A percentile compares a stretch with the other conserved stretches of the same genome.
phyloP scores from a whole-genome alignment of 306 rosid genomes.

The Carpinus fangiana region DNA sequence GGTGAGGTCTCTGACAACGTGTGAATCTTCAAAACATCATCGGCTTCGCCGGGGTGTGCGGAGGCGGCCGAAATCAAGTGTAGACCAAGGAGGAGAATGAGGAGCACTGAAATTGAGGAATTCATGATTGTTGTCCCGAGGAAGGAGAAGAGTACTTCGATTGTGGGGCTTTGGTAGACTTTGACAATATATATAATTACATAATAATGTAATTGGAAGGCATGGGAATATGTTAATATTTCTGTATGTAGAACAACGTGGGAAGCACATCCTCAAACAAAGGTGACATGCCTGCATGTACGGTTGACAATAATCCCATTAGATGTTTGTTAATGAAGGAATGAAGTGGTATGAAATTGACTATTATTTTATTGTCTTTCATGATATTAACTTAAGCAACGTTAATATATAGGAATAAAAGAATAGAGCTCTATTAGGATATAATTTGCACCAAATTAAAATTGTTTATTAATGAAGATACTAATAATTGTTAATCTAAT shows the following conservation, averaged over 20 bases:
- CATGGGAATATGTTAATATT: neutral
- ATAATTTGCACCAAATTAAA: neutral
- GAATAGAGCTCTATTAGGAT: neutral
- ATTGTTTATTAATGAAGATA: neutral
- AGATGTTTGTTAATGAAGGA: neutral
- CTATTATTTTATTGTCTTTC: neutral
- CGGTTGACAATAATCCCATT: neutral
- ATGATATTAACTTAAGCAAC: neutral
- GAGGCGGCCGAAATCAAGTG: conserved; percentile 35
- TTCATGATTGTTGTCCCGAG: conserved; percentile 15
- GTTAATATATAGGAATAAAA: neutral
- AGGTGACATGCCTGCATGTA: conserved; percentile 42
- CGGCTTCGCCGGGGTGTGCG: conserved; percentile 8
- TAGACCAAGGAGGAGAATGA: conserved; percentile 37
- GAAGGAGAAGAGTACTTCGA: neutral
- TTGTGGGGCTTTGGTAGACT: too few species aligned
- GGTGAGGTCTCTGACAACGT: conserved; percentile 22
- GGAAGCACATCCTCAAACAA: conserved; percentile 24
- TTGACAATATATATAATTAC: neutral
- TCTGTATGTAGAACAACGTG: conserved; percentile 32
- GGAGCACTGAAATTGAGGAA: conserved; percentile 20
- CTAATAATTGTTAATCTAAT: neutral
- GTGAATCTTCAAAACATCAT: conserved; percentile 7
- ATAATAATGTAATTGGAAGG: neutral
- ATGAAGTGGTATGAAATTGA: neutral